Base-by-base conservation (phyloP, 192 early-diverging fungal species). In the Backusella luteola region DNA sequence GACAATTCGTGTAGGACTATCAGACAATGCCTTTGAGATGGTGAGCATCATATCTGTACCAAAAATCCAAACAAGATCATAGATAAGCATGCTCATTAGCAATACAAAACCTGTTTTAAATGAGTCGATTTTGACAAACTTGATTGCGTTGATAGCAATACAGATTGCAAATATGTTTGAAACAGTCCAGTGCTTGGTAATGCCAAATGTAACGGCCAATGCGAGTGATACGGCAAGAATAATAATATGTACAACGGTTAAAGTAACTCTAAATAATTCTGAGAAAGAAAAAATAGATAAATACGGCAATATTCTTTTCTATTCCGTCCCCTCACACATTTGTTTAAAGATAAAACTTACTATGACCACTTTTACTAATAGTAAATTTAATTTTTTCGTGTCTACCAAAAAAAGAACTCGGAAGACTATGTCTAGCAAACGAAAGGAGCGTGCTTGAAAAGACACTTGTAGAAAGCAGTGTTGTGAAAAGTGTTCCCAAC, bases 1-100 rank as follows among this genome's bases (percentile, higher is more conserved):
- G 44, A 96, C 85, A 8, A 99, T 92, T 87, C 97, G 97, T 84
- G 98, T 94, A 35, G 96, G 96, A 8, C 93, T 94, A 78, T 98
- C 96, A 63, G 11, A 0, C 84, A 98, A 93, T 75, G 90, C 91
- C 85, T 95, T 96, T 36, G 97, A 96, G 23, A 99, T 96, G 4
- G 93, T 94, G 14, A 97, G 96, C 97, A 99, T 98, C 29, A 98
- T 96, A 46, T 96, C 93, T 5, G 97, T 98, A 36, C 96, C 96
- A 88, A 99, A 99, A 76, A 98, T 96, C 97, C 97, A 99, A 76
- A 98, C 97, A 66, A 97, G 88, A 84, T 99, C 97, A 79, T 99
- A 99, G 21, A 96, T 78, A 82, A 99, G 97, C 66, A 99, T 85
- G 14, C 93, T 96, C 15, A 88, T 82, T 32, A 99, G 88, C 70